Evolutionary conservation across 169 alveolate genomes (phyloP).

Genomic region (Eimeria brunetti): DNA sequence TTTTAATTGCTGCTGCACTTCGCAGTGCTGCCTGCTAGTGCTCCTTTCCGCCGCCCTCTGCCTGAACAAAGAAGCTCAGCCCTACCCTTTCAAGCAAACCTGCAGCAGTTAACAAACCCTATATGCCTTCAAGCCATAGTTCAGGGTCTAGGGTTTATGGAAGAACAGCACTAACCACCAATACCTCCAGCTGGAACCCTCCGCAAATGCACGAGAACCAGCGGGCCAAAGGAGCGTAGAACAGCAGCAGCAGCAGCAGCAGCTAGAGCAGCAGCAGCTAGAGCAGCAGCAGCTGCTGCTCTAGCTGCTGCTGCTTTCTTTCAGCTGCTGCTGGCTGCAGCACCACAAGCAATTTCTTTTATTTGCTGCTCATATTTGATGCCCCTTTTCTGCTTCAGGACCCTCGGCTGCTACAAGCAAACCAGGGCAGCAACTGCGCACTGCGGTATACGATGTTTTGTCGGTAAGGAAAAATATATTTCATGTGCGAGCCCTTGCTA

Average conservation of each 20-base stretch:
- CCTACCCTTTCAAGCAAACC: too few species aligned
- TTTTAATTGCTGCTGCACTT: background rate
- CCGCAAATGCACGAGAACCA: too few species aligned
- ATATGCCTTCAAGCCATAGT: too few species aligned
- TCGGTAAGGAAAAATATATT: background rate
- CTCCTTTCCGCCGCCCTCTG: background rate
- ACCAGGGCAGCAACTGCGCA: constrained; percentile 73
- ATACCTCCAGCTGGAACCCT: background rate
- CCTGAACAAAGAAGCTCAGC: too few species aligned
- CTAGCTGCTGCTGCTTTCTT: background rate
- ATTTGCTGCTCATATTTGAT: background rate
- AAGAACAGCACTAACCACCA: too few species aligned
- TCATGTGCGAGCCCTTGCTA: background rate
- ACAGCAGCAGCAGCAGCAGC: background rate
- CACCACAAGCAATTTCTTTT: background rate
- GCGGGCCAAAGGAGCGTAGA: too few species aligned
- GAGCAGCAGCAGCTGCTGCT: background rate
- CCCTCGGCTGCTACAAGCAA: constrained; percentile 60
- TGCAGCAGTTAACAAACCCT: too few species aligned
- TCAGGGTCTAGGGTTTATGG: too few species aligned
- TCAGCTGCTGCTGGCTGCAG: background rate
- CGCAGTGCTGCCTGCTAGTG: background rate
- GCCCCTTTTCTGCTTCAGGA: constrained; percentile 22
- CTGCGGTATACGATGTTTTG: constrained; percentile 72
- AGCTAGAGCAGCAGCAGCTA: background rate